phyloP scores from a whole-genome alignment of 192 early-diverging fungal genomes.

The Backusella westeae region DNA sequence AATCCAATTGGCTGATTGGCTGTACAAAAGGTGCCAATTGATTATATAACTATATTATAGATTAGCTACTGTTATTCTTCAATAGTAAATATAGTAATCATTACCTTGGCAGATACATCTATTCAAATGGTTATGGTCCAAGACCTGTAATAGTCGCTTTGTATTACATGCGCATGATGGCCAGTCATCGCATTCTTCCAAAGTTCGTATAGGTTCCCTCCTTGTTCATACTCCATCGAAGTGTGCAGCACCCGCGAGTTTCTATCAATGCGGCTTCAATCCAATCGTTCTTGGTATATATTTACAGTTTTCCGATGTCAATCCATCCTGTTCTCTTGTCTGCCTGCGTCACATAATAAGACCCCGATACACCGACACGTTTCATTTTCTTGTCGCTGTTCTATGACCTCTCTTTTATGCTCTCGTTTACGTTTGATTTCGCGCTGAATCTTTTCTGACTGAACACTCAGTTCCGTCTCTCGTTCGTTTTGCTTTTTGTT shows the following conservation, averaged over 20 bases:
- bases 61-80: not conserved
- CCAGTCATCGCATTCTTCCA: conserved; percentile 61
- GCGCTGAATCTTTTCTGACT: conserved; percentile 30
- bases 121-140: conserved; percentile 58
- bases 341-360: conserved; percentile 21
- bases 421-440: not conserved
- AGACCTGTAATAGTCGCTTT: conserved; percentile 20
- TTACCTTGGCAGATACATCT: conserved; percentile 62
- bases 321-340: conserved; percentile 52
- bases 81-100: not conserved
- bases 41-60: too few species aligned
- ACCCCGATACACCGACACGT: conserved; percentile 38
- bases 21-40: too few species aligned
- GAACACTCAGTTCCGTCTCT: conserved; percentile 32
- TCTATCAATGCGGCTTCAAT: conserved; percentile 12
- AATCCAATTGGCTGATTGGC: too few species aligned
- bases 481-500: conserved; percentile 38
- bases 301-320: conserved; percentile 56
- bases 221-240: conserved; percentile 47
- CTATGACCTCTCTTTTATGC: conserved; percentile 15
- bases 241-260: conserved; percentile 36
- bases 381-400: conserved; percentile 25
- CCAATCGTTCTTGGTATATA: conserved; percentile 56
- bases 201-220: conserved; percentile 56
- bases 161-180: conserved; percentile 51